Conservation (phyloP, 441 rosid species). For the Capsella rubella region DNA sequence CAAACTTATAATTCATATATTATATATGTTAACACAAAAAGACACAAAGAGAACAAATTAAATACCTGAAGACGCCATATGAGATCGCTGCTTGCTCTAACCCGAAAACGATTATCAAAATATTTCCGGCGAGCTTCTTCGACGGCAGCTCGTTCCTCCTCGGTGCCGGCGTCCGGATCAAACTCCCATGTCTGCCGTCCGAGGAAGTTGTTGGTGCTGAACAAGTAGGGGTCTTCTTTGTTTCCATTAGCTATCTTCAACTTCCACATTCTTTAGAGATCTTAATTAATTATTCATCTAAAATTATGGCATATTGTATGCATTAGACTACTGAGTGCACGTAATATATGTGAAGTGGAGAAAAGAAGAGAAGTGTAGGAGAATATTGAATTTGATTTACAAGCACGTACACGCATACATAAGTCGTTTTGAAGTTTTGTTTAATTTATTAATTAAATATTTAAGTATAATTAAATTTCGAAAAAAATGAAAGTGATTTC, state of each 20-base stretch:
- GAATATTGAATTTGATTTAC: slow-evolving; percentile 29
- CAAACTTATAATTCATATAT: not conserved
- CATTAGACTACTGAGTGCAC: slow-evolving; percentile 16
- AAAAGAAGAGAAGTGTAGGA: slow-evolving; percentile 27
- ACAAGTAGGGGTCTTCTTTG: slow-evolving; percentile 52
- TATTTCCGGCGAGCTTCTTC: slow-evolving; percentile 58
- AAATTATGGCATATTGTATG: slow-evolving; percentile 12
- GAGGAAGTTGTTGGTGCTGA: slow-evolving; percentile 62
- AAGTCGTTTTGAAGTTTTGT: slow-evolving; percentile 14
- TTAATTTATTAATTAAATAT: not conserved
- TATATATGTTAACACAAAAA: not conserved
- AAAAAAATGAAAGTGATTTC: not conserved
- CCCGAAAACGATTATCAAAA: slow-evolving; percentile 49
- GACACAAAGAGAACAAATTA: too few relatives aligned
- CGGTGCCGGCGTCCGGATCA: slow-evolving; percentile 55
- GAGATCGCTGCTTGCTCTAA: slow-evolving; percentile 66
- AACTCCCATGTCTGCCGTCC: slow-evolving; percentile 74
- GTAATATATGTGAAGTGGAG: slow-evolving; percentile 44
- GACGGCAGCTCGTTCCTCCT: slow-evolving; percentile 54
- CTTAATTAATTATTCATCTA: slow-evolving; percentile 18
- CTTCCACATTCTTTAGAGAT: slow-evolving; percentile 58
- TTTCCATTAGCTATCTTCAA: slow-evolving; percentile 58
- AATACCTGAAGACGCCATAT: slow-evolving; percentile 69
- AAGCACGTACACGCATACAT: slow-evolving; percentile 29
- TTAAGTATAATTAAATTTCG: not conserved